phyloP scores from a whole-genome alignment of 2,329 filamentous ascomycete species.

The Venturiaceae sp. region DNA sequence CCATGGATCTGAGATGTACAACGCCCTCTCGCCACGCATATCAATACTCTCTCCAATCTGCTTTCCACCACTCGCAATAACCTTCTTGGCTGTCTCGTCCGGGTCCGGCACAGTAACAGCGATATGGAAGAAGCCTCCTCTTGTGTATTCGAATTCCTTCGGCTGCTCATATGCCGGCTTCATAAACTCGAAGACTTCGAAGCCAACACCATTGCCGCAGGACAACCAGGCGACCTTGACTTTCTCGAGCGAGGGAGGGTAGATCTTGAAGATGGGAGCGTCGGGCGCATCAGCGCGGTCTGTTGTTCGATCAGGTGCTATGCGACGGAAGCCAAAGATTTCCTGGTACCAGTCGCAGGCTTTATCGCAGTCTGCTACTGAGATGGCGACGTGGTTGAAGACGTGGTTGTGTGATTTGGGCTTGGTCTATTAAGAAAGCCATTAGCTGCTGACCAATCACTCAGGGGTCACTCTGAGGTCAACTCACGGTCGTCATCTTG shows the following conservation, averaged over 20 bases:
- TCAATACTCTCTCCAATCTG: conserved; percentile 19
- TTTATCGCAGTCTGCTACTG: conserved; percentile 16
- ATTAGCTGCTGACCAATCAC: neutral
- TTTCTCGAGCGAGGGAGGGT: conserved; percentile 17
- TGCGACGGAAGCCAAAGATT: conserved; percentile 17
- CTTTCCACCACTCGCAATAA: conserved; percentile 18
- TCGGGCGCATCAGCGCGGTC: conserved; percentile 9
- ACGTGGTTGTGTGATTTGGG: conserved; percentile 6
- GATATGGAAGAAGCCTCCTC: conserved; percentile 25
- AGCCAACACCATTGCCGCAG: conserved; percentile 22
- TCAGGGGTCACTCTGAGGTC: neutral
- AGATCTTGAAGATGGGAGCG: conserved; percentile 21
- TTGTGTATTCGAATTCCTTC: conserved; percentile 15
- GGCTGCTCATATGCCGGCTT: neutral
- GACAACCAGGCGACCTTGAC: conserved; percentile 21
- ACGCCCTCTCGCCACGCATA: conserved; percentile 13
- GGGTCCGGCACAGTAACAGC: conserved; percentile 21
- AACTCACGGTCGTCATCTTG: neutral
- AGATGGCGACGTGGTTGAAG: conserved; percentile 19
- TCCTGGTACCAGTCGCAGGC: conserved; percentile 17
- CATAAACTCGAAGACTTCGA: conserved; percentile 24
- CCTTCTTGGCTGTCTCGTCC: conserved; percentile 17
- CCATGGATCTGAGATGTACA: conserved; percentile 20
- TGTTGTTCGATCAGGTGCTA: conserved; percentile 11
- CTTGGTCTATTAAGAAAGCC: neutral